These are phyloP conservation scores for Fusarium sarcochroum DNA, from an alignment of 2,329 filamentous ascomycete species.

Conservation along the genomic window DNA sequence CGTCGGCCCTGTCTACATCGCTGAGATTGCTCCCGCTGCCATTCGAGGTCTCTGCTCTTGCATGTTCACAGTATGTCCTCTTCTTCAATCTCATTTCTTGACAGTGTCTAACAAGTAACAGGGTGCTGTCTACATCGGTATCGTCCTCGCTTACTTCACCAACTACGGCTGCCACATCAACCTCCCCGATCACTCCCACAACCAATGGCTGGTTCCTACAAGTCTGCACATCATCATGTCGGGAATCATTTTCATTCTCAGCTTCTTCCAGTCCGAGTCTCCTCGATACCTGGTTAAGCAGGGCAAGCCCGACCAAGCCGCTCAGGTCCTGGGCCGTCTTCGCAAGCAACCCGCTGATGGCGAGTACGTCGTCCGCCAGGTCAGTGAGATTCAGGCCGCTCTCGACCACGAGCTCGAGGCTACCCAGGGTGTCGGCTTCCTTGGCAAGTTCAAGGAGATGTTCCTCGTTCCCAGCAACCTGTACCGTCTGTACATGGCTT, in stretches of 20 bases:
- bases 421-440: constrained; percentile 73
- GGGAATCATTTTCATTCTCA: constrained; percentile 77
- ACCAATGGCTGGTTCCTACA: constrained; percentile 76
- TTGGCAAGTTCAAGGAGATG: constrained; percentile 77
- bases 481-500: constrained; percentile 78
- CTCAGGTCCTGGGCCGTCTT: constrained; percentile 68
- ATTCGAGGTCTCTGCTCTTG: constrained; percentile 81
- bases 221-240: constrained; percentile 85
- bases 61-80: constrained; percentile 54
- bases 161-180: constrained; percentile 72
- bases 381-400: constrained; percentile 73
- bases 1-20: constrained; percentile 79
- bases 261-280: constrained; percentile 78
- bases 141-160: constrained; percentile 84
- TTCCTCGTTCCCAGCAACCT: constrained; percentile 77
- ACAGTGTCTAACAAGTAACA: not conserved
- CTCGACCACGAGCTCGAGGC: constrained; percentile 81
- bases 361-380: constrained; percentile 73
- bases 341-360: constrained; percentile 72
- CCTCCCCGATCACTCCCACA: constrained; percentile 61
- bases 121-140: constrained; percentile 78
- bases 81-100: accelerated
- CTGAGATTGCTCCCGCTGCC: constrained; percentile 78
- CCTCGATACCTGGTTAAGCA: constrained; percentile 79
- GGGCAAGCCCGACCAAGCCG: constrained; percentile 71